These are phyloP conservation scores for Phalaenopsis hybrid DNA, from an alignment of 116 monocot species.

Conservation along the genomic window DNA sequence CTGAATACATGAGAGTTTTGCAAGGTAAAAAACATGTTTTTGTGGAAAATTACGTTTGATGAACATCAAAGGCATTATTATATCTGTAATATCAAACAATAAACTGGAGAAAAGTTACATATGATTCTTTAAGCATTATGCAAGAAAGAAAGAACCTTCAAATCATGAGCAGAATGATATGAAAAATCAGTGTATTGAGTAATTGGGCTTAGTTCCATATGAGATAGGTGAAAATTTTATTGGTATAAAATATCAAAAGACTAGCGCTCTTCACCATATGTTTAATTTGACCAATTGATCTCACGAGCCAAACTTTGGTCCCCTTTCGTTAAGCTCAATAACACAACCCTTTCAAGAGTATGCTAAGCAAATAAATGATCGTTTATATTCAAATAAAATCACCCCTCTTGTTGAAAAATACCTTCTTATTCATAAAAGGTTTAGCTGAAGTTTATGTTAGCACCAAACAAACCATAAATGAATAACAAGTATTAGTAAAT, in stretches of 20 bases:
- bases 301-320: too few relatives aligned
- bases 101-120: background rate
- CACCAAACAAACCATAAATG: too few relatives aligned
- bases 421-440: background rate
- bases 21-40: background rate
- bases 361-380: background rate
- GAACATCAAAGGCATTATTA: background rate
- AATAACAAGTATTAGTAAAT: background rate
- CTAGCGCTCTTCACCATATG: too few relatives aligned
- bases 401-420: background rate
- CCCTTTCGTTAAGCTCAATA: too few relatives aligned
- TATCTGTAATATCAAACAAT: background rate
- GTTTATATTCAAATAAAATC: background rate
- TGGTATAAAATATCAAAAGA: too few relatives aligned
- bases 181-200: too few relatives aligned
- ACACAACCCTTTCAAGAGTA: background rate
- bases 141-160: background rate
- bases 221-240: too few relatives aligned
- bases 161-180: background rate
- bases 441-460: background rate
- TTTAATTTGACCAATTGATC: too few relatives aligned
- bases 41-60: background rate
- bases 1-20: background rate
- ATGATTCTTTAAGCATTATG: background rate
- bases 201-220: too few relatives aligned